Evolutionary conservation across 2,329 filamentous ascomycete species (phyloP), one percentile per base, ranked within the genome.

Genomic region (Sporothrix schenckii): DNA sequence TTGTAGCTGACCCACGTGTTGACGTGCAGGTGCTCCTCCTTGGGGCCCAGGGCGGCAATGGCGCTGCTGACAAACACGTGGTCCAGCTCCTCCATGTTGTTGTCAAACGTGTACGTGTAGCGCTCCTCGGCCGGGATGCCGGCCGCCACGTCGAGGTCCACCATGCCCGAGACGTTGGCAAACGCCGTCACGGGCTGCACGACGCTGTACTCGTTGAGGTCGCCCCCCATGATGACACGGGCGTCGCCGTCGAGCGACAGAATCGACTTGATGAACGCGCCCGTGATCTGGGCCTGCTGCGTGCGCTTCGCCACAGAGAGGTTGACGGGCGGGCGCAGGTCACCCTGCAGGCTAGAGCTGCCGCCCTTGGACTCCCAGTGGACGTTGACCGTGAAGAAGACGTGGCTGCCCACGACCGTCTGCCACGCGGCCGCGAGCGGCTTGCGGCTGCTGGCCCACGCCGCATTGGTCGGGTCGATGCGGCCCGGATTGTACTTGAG

Each of bases 121-220:
- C 90, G 81, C 81, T 92, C 90, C 34, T 78, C 76, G 2, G 80
- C 75, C 4, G 83, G 79, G 13, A 88, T 83, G 5, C 80, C 81
- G 4, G 81, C 84, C 0, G 85, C 87, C 5, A 85, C 88, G 74
- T 92, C 89, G 1, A 91, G 79, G 73, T 92, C 89, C 47, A 82
- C 74, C 60, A 92, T 80, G 2, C 85, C 84, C 0, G 87, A 89
- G 24, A 83, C 80, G 3, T 78, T 72, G 1, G 80, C 76, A 73
- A 92, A 91, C 1, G 80, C 80, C 72, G 82, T 77, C 65, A 92
- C 78, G 1, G 90, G 89, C 77, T 83, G 75, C 11, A 88, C 89
- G 72, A 89, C 88, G 5, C 84, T 77, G 76, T 91, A 92, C 77
- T 92, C 90, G 81, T 92, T 92, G 77, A 89, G 92, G 79, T 92